Conservation (phyloP, 768 basidiomycete genomes). For the Trametes cinnabarina region DNA sequence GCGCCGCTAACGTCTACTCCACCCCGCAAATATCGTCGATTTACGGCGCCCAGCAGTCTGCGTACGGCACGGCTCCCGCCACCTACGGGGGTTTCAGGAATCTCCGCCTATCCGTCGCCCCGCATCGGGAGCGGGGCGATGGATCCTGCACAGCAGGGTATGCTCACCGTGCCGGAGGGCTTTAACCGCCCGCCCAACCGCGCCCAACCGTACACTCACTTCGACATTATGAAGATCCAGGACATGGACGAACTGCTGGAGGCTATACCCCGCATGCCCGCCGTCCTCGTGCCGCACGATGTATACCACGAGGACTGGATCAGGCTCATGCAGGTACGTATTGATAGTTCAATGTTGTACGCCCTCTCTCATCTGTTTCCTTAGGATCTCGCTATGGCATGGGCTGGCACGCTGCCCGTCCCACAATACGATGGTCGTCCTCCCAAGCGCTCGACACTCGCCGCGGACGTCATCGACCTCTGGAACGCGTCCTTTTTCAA, state of each 20-base stretch:
- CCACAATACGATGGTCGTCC: conserved; percentile 49
- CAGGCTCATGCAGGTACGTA: conserved; percentile 68
- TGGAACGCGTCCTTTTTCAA: conserved; percentile 82
- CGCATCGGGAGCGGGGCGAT: conserved; percentile 11
- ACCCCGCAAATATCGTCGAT: conserved; percentile 1
- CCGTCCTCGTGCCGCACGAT: conserved; percentile 71
- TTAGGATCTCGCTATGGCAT: conserved; percentile 74
- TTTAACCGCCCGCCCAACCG: conserved; percentile 73
- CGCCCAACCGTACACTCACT: conserved; percentile 63
- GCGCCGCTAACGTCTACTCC: conserved; percentile 17
- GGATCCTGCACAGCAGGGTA: conserved; percentile 19
- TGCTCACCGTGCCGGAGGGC: conserved; percentile 57
- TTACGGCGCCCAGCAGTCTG: conserved; percentile 17
- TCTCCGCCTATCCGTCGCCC: conserved; percentile 14
- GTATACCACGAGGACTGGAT: conserved; percentile 79
- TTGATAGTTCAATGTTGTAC: neutral
- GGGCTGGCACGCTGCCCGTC: conserved; percentile 74
- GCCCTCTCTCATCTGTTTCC: neutral
- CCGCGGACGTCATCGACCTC: conserved; percentile 70
- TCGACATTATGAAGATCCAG: conserved; percentile 67
- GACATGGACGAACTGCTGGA: conserved; percentile 76
- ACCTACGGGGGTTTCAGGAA: conserved; percentile 9
- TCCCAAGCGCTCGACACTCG: conserved; percentile 57
- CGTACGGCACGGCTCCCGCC: conserved; percentile 7
- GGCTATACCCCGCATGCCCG: conserved; percentile 67